phyloP scores from a whole-genome alignment of 192 early-diverging fungal species.

The Entomortierella parvispora region DNA sequence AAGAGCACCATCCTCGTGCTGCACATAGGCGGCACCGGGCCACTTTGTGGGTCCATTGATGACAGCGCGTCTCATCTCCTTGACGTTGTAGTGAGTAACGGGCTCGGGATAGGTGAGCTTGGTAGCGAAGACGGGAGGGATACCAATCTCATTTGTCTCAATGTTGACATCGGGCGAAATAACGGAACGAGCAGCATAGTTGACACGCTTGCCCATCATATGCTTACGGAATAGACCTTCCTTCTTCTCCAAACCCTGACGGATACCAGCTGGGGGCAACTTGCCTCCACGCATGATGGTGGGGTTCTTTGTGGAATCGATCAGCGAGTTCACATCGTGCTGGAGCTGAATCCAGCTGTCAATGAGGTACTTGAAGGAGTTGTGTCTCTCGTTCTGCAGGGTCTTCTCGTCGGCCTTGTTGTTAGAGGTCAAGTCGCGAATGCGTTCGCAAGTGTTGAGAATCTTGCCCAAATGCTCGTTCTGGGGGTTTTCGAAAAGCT shows the following conservation, averaged over 20 bases:
- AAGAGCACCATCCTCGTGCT: slow-evolving; percentile 93
- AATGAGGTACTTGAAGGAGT: slow-evolving; percentile 47
- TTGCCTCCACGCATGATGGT: slow-evolving; percentile 65
- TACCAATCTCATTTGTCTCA: slow-evolving; percentile 97
- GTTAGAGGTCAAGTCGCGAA: slow-evolving; percentile 64
- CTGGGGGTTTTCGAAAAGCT: slow-evolving; percentile 94
- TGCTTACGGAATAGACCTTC: slow-evolving; percentile 99
- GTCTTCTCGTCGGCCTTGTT: slow-evolving; percentile 25
- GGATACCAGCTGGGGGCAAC: slow-evolving; percentile 82
- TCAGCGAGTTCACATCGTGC: slow-evolving; percentile 89
- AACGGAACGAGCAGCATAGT: slow-evolving; percentile 97
- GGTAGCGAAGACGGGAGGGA: slow-evolving; percentile 95
- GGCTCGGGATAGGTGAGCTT: slow-evolving; percentile 98
- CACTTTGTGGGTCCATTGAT: slow-evolving; percentile 95
- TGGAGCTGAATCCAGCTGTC: slow-evolving; percentile 87
- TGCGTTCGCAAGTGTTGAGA: slow-evolving; percentile 79
- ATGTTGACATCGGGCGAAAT: slow-evolving; percentile 98
- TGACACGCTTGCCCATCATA: slow-evolving; percentile 99
- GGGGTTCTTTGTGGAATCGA: slow-evolving; percentile 93
- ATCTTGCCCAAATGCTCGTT: slow-evolving; percentile 89
- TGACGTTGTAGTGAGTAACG: slow-evolving; percentile 95
- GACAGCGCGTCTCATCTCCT: slow-evolving; percentile 89
- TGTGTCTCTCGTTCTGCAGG: slow-evolving; percentile 31
- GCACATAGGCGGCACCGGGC: slow-evolving; percentile 96
- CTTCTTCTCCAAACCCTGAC: slow-evolving; percentile 98